These are phyloP conservation scores for Cyclostephanos tholiformis DNA, from an alignment of 108 stramenopile genomes.

Conservation along the genomic window DNA sequence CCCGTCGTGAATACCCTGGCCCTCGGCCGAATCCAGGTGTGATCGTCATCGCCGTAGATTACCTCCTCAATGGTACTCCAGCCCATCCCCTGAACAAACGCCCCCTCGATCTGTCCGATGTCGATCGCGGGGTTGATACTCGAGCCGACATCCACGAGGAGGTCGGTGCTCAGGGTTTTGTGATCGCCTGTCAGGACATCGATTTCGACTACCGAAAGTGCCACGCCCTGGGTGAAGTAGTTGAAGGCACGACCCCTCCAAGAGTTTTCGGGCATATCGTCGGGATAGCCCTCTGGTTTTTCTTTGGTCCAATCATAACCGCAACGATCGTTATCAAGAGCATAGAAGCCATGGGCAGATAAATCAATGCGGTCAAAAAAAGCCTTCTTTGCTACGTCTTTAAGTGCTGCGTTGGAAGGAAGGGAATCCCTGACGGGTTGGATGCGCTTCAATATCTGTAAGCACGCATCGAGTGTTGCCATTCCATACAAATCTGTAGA, in stretches of 20 bases:
- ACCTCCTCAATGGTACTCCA: constrained; percentile 96
- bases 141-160: constrained; percentile 87
- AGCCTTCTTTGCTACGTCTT: constrained; percentile 79
- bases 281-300: constrained; percentile 68
- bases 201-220: constrained; percentile 88
- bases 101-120: constrained; percentile 97
- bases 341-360: constrained; percentile 93
- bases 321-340: constrained; percentile 71
- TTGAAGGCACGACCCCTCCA: constrained; percentile 94
- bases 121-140: constrained; percentile 96
- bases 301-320: constrained; percentile 83
- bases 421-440: constrained; percentile 80
- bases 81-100: constrained; percentile 95
- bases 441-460: constrained; percentile 83
- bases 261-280: constrained; percentile 80
- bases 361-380: constrained; percentile 87
- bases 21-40: constrained; percentile 86
- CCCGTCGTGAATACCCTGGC: constrained; percentile 88
- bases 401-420: constrained; percentile 62
- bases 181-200: constrained; percentile 92
- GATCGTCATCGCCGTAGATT: constrained; percentile 89
- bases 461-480: constrained; percentile 94
- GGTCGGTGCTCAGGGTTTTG: constrained; percentile 77
- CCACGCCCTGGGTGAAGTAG: constrained; percentile 93
- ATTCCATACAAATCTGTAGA: constrained; percentile 95